A percentile compares a stretch with the other conserved stretches of the same genome.
Evolutionary conservation across 306 rosid genomes (phyloP).

Genomic region (Cucurbita moschata): DNA sequence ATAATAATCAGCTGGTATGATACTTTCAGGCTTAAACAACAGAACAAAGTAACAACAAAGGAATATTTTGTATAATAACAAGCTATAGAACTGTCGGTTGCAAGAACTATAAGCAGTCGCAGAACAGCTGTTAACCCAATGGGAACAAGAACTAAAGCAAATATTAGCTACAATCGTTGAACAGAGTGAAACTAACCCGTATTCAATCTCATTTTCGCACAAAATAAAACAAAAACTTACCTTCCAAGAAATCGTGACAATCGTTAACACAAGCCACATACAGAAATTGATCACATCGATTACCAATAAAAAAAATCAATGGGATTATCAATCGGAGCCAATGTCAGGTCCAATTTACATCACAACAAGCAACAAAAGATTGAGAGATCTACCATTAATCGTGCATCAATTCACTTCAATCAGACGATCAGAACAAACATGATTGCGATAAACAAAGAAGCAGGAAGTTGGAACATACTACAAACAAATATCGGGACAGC

Average conservation of each 20-base stretch:
- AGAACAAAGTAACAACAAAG: not conserved
- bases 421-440: not conserved
- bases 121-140: not conserved
- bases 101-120: not conserved
- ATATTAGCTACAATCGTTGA: not conserved
- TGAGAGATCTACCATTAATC: not conserved
- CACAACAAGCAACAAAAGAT: not conserved
- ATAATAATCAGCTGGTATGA: not conserved
- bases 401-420: not conserved
- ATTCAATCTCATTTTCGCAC: not conserved
- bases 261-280: not conserved
- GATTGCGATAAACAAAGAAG: constrained; percentile 4
- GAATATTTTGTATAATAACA: not conserved
- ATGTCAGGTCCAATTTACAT: not conserved
- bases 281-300: not conserved
- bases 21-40: not conserved
- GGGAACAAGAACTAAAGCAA: not conserved
- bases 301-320: not conserved
- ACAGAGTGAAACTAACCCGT: not conserved
- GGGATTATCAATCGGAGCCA: not conserved
- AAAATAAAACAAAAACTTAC: not conserved
- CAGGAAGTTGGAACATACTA: constrained; percentile 23
- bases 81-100: not conserved
- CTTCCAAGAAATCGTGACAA: not conserved
- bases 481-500: constrained; percentile 70